Evolutionary conservation across 2,329 filamentous ascomycete species (phyloP).

Genomic region (Lachnellula hyalina): DNA sequence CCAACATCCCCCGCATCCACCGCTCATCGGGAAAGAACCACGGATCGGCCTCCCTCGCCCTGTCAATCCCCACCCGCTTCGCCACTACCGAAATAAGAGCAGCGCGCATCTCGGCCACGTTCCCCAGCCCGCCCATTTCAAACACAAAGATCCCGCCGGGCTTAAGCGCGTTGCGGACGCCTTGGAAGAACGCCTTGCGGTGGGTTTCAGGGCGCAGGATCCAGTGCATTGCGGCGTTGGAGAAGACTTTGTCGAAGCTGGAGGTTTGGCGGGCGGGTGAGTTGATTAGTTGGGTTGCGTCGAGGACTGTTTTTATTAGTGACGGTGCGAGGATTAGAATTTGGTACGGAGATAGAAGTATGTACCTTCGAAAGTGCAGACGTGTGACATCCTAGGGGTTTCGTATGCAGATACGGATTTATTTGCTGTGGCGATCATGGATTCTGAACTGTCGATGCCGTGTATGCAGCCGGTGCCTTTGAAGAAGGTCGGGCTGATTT

Average conservation of each 20-base stretch:
- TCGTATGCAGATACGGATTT: slow-evolving; percentile 27
- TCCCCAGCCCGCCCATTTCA: slow-evolving; percentile 68
- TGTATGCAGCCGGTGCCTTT: slow-evolving; percentile 45
- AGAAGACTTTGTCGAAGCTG: slow-evolving; percentile 52
- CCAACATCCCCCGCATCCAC: slow-evolving; percentile 44
- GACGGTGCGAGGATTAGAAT: background rate
- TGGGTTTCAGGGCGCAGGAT: slow-evolving; percentile 44
- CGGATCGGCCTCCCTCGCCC: slow-evolving; percentile 47
- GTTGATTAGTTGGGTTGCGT: slow-evolving; percentile 39
- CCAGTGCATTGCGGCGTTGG: slow-evolving; percentile 61
- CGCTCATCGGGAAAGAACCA: slow-evolving; percentile 68
- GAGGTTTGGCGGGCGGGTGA: slow-evolving; percentile 33
- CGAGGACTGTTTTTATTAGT: slow-evolving; percentile 35
- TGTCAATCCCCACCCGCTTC: slow-evolving; percentile 45
- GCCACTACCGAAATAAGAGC: slow-evolving; percentile 50
- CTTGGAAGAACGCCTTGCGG: slow-evolving; percentile 47
- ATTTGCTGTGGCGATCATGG: slow-evolving; percentile 52
- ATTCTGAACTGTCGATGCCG: slow-evolving; percentile 52
- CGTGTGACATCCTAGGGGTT: slow-evolving; percentile 5
- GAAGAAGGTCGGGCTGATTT: slow-evolving; percentile 44
- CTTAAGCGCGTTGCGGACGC: slow-evolving; percentile 46
- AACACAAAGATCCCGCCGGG: slow-evolving; percentile 57
- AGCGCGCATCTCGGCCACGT: slow-evolving; percentile 57
- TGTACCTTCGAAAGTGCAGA: slow-evolving; percentile 26
- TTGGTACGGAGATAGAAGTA: background rate